Percentiles rank a stretch among this genome's conserved stretches.
Evolutionary conservation across 495 filamentous ascomycete genomes (phyloP).

Genomic region (Geopyxis carbonaria): DNA sequence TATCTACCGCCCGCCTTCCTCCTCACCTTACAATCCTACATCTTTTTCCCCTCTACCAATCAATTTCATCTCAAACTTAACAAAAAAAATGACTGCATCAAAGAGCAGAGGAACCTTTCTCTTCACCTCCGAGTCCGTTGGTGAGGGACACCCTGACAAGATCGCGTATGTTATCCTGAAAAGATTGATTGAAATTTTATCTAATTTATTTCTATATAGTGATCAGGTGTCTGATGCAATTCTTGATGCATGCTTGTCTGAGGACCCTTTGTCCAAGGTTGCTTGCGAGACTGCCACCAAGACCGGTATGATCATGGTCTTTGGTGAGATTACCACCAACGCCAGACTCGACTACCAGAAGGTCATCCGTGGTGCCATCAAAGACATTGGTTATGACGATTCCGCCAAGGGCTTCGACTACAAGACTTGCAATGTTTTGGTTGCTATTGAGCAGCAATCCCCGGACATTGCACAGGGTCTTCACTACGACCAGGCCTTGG

Average conservation of each 20-base stretch:
- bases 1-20: no score
- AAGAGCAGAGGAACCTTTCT: slow-evolving; percentile 58
- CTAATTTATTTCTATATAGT: slow-evolving; percentile 26
- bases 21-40: slow-evolving; percentile 12
- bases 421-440: slow-evolving; percentile 97
- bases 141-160: slow-evolving; percentile 96
- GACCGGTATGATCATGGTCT: slow-evolving; percentile 99
- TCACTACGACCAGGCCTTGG: slow-evolving; percentile 86
- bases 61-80: slow-evolving; percentile 13
- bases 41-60: slow-evolving; percentile 12
- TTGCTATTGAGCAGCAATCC: slow-evolving; percentile 98
- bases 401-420: slow-evolving; percentile 98
- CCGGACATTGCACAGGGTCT: slow-evolving; percentile 98
- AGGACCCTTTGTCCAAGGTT: slow-evolving; percentile 91
- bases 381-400: slow-evolving; percentile 95
- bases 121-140: slow-evolving; percentile 98
- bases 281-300: slow-evolving; percentile 98
- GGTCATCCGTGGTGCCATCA: slow-evolving; percentile 84
- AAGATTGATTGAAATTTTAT: no score
- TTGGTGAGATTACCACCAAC: slow-evolving; percentile 98
- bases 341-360: slow-evolving; percentile 91
- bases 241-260: slow-evolving; percentile 87
- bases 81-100: slow-evolving; percentile 6
- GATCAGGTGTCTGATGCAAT: slow-evolving; percentile 98
- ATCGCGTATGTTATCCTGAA: slow-evolving; percentile 46